Evolutionary conservation across 306 rosid species (phyloP), one percentile per base, ranked within the genome.

Genomic region (Mucuna pruriens): DNA sequence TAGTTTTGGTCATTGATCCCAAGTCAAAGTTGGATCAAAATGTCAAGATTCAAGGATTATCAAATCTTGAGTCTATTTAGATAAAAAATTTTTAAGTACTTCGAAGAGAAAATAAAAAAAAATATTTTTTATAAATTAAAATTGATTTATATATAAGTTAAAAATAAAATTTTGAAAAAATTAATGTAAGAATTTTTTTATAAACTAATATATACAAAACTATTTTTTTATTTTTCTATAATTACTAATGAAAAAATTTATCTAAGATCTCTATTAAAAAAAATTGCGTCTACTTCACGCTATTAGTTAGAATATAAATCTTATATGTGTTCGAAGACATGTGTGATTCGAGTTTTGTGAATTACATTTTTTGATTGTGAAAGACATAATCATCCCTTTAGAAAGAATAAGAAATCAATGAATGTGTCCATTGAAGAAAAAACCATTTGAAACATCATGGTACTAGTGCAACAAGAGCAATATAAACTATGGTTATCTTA

Each of bases 321-420:
- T 10, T 36, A 8, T 51, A 19, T 49, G 45, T 55, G 54, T 48
- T n/a, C n/a, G n/a, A n/a, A 13, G 42, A 36, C 31, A 10, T 38
- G 31, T 80, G 44, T 57, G 61, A 36, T 81, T 82, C 68, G 89
- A 89, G 80, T 68, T 75, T 81, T 71, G 87, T 82, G 90, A 88
- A 57, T 76, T 44, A 61, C 26, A 48, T 75, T 63, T 65, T 71
- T 84, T 75, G 77, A 77, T 85, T 83, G 75, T 89, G 87, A 85
- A 85, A 88, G 85, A 89, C 87, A 86, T 60, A 72, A 89, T 34
- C 76, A 62, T 62, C 85, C 86, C 88, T 90, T 78, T 77, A 62
- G 88, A 87, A 81, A 71, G 80, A 42, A 82, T 81, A 65, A 71
- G 64, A 63, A 76, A 64, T 46, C 34, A 74, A 82, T 10, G 76